Percentiles rank a stretch among this genome's conserved stretches.
Conservation (phyloP, 2,329 filamentous ascomycete species). For the Cytospora mali region DNA sequence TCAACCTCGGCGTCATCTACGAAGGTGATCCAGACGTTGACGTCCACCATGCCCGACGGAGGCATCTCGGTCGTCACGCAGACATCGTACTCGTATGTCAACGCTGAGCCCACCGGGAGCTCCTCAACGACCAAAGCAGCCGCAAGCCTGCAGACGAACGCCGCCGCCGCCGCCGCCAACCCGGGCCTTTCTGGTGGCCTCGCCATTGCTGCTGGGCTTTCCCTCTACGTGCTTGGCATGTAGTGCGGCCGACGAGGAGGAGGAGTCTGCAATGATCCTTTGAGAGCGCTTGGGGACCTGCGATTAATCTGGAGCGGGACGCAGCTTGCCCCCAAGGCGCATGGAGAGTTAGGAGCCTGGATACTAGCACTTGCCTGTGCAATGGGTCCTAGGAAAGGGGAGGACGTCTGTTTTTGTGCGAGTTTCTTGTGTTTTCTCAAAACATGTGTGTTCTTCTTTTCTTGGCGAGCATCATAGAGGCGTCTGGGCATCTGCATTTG, state of each 20-base stretch:
- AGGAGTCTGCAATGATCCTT: not conserved
- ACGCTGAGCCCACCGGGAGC: constrained; percentile 37
- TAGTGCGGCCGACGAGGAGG: not conserved
- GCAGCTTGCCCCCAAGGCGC: not conserved
- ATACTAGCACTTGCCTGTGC: not conserved
- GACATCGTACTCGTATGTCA: constrained; percentile 52
- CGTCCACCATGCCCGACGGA: constrained; percentile 50
- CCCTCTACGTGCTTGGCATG: not conserved
- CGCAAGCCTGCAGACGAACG: constrained; percentile 39
- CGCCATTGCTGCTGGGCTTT: constrained; percentile 6
- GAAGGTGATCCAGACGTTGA: constrained; percentile 42
- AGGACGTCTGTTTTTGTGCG: not conserved
- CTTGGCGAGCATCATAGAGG: constrained; percentile 1
- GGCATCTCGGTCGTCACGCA: constrained; percentile 49
- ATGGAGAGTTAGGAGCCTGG: not conserved
- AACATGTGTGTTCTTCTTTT: not conserved
- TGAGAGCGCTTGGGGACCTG: not conserved
- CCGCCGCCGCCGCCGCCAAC: constrained; percentile 18
- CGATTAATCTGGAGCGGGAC: not conserved
- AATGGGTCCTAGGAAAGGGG: not conserved
- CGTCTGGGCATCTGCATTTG: constrained; percentile 18
- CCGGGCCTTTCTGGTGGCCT: constrained; percentile 2
- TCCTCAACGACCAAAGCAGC: constrained; percentile 39
- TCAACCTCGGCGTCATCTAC: constrained; percentile 38
- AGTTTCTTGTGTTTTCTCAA: not conserved